Evolutionary conservation across 2,329 filamentous ascomycete genomes (phyloP).

Genomic region (Botryotinia globosa): DNA sequence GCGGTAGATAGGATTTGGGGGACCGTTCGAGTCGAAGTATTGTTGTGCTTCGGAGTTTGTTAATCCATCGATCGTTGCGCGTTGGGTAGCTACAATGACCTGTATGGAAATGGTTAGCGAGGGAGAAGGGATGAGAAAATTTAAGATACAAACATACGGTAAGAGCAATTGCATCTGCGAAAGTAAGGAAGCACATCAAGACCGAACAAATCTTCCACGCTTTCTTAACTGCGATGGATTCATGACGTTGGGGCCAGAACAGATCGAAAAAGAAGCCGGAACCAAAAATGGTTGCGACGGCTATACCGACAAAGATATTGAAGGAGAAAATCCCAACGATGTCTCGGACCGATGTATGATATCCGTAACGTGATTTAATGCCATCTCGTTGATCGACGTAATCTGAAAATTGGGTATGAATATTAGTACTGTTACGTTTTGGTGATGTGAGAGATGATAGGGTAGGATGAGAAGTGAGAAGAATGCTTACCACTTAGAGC

Average conservation of each 20-base stretch:
- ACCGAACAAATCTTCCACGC: conserved; percentile 54
- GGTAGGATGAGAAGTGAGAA: neutral
- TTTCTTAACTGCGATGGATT: conserved; percentile 47
- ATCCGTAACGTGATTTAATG: conserved; percentile 43
- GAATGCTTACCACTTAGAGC: conserved; percentile 48
- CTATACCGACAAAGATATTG: conserved; percentile 58
- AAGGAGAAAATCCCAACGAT: conserved; percentile 54
- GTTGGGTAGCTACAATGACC: conserved; percentile 47
- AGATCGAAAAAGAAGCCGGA: conserved; percentile 61
- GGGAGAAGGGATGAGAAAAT: neutral
- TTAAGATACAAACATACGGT: conserved; percentile 39
- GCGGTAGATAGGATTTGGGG: conserved; percentile 44
- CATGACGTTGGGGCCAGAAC: conserved; percentile 56
- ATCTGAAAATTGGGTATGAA: conserved; percentile 39
- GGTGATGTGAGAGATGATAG: neutral
- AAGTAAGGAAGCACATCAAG: conserved; percentile 46
- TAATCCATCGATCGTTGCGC: conserved; percentile 46
- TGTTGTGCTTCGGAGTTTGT: conserved; percentile 32
- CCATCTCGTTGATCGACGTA: conserved; percentile 53
- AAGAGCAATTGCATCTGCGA: conserved; percentile 48
- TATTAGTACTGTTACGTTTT: neutral
- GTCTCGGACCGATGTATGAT: conserved; percentile 52
- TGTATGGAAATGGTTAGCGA: conserved; percentile 21
- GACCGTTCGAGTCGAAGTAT: conserved; percentile 39
- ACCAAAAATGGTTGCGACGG: conserved; percentile 56